These are phyloP conservation scores for Hypoxylon subgilvum DNA, from an alignment of 495 filamentous ascomycete genomes.

Conservation along the genomic window DNA sequence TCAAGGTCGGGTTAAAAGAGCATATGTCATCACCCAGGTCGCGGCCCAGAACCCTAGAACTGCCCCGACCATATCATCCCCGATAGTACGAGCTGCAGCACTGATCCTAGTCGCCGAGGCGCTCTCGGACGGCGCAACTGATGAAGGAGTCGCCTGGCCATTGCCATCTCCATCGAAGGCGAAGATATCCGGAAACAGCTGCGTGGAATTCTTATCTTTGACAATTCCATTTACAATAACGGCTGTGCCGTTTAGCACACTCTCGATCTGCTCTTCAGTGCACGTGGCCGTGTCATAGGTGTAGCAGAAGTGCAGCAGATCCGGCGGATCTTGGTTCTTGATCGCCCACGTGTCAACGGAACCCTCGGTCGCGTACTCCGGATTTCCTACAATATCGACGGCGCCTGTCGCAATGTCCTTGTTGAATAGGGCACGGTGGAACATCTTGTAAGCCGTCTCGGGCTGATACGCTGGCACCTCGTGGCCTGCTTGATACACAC, in stretches of 20 bases:
- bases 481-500: conserved; percentile 74
- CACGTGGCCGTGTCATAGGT: conserved; percentile 63
- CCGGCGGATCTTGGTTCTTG: conserved; percentile 51
- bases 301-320: conserved; percentile 60
- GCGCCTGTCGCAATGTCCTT: conserved; percentile 69
- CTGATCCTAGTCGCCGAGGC: conserved; percentile 7
- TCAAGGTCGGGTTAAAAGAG: neutral
- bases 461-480: conserved; percentile 75
- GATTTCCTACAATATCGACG: conserved; percentile 52
- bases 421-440: conserved; percentile 62
- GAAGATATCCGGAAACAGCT: conserved; percentile 42
- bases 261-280: conserved; percentile 54
- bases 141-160: conserved; percentile 46
- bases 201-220: conserved; percentile 51
- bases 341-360: conserved; percentile 59
- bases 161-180: conserved; percentile 18
- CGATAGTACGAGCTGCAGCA: conserved; percentile 10
- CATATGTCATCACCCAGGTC: conserved; percentile 1
- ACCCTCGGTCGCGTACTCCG: conserved; percentile 57
- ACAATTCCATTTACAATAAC: conserved; percentile 57
- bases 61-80: neutral
- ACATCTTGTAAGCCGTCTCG: conserved; percentile 64
- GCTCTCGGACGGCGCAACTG: conserved; percentile 32
- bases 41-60: conserved; percentile 16
- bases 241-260: conserved; percentile 52